Conservation (phyloP, 176 grass and related monocot genomes). For the Phyllostachys edulis region DNA sequence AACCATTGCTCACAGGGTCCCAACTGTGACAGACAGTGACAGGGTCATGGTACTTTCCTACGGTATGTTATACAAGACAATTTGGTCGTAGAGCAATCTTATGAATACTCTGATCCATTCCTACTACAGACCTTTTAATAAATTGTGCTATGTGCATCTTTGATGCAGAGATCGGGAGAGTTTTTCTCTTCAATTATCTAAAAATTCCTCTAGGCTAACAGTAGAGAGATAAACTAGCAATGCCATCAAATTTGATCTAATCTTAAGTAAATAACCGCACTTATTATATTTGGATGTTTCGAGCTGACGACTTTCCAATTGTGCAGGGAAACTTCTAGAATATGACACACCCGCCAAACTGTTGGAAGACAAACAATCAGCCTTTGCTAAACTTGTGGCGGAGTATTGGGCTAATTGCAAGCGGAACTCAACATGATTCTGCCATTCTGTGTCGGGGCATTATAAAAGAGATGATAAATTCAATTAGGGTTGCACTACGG, state of each 20-base stretch:
- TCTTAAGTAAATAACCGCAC: neutral
- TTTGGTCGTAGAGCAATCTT: constrained; percentile 16
- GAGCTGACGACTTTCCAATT: constrained; percentile 16
- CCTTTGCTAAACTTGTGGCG: constrained; percentile 88
- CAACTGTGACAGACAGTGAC: constrained; percentile 90
- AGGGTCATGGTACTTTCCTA: constrained; percentile 93
- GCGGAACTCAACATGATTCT: constrained; percentile 53
- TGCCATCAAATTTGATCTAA: constrained; percentile 1
- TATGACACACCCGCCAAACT: constrained; percentile 82
- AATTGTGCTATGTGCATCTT: too few species aligned
- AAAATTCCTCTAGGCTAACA: neutral
- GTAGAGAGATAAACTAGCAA: constrained; percentile 10
- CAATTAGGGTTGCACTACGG: too few species aligned
- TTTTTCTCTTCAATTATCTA: too few species aligned
- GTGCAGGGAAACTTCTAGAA: constrained; percentile 77
- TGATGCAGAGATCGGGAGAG: too few species aligned
- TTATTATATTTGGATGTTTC: constrained; percentile 9
- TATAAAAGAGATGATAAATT: constrained; percentile 1
- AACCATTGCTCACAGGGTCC: constrained; percentile 90
- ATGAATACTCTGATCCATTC: neutral
- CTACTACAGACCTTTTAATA: too few species aligned
- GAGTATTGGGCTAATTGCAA: constrained; percentile 95
- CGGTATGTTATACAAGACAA: constrained; percentile 52
- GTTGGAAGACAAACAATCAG: constrained; percentile 68
- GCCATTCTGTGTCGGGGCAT: neutral